A percentile compares a stretch with the other conserved stretches of the same genome.
phyloP scores from a whole-genome alignment of 2,329 filamentous ascomycete genomes.

The Venturia asperata region DNA sequence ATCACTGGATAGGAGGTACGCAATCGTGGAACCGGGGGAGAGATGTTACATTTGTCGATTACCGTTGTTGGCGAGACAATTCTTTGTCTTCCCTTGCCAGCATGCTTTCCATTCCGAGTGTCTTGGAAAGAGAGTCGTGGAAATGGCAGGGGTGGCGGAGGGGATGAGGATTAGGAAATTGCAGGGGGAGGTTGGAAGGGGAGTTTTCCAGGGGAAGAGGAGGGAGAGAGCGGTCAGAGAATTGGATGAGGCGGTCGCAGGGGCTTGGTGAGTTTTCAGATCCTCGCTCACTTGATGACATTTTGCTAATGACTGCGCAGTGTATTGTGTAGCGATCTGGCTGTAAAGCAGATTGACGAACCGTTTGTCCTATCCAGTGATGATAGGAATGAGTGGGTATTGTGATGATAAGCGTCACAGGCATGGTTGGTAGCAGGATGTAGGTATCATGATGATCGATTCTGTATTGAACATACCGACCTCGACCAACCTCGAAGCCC shows the following conservation, averaged over 20 bases:
- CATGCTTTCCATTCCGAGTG: slow-evolving; percentile 97
- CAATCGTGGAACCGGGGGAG: slow-evolving; percentile 93
- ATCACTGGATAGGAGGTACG: slow-evolving; percentile 78
- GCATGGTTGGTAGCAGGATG: background rate
- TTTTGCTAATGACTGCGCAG: slow-evolving; percentile 41
- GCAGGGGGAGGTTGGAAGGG: slow-evolving; percentile 75
- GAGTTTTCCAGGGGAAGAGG: slow-evolving; percentile 59
- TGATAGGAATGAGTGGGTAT: slow-evolving; percentile 71
- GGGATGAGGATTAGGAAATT: slow-evolving; percentile 76
- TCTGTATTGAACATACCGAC: background rate
- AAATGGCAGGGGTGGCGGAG: slow-evolving; percentile 68
- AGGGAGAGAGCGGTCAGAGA: slow-evolving; percentile 81
- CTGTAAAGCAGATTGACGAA: slow-evolving; percentile 89
- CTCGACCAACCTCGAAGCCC: background rate
- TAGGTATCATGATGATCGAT: background rate
- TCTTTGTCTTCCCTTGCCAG: slow-evolving; percentile 98
- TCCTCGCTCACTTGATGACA: background rate
- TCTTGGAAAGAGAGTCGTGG: slow-evolving; percentile 75
- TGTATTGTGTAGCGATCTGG: slow-evolving; percentile 89
- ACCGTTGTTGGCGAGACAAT: slow-evolving; percentile 80
- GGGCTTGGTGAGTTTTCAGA: slow-evolving; percentile 62
- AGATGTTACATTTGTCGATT: slow-evolving; percentile 83
- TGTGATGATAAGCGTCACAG: slow-evolving; percentile 25
- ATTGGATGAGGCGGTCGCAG: slow-evolving; percentile 84
- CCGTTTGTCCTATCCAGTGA: slow-evolving; percentile 75